Evolutionary conservation across 768 basidiomycete genomes (phyloP), one percentile per base, ranked within the genome.

Genomic region (Mycena galopus): DNA sequence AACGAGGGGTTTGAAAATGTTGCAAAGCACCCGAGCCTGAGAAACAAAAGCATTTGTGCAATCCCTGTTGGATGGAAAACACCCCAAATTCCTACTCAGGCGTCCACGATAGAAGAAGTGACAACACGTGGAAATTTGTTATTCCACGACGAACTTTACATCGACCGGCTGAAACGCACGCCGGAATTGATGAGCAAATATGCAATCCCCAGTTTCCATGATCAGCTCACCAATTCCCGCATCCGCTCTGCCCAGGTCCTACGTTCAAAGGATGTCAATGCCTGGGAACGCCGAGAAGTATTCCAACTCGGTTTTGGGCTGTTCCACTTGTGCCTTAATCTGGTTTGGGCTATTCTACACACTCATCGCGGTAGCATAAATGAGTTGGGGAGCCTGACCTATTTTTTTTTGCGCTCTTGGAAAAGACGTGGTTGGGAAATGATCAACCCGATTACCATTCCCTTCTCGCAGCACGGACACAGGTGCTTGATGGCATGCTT

Each of bases 291-390:
- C 5, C 64, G 79, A 4, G 67, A 78, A n/a, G 19, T 62, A n/a
- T 69, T 79, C 39, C 77, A 78, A 37, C 75, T 81, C 11, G 79
- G 73, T 0, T 77, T 80, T 58, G 79, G 83, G 0, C 70, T 81
- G 0, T 85, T 85, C 57, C 83, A 85, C 65, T 68, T 82, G 0
- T 69, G 73, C 14, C 74, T 84, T 64, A 85, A 84, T 53, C 72
- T 84, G 1, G 75, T 82, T 23, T 83, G 83, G 81, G 77, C 74
- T 0, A 56, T 84, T 14, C 75, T 82, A 0, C 72, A 79, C 16
- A 69, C 65, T n/a, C 82, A 85, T 71, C 73, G 79, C 42, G 83
- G 83, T 2, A 70, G 77, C 0, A 10, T 79, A 2, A 53, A 71
- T 4, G 68, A 82, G 27, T 0, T 68, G 0, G 81, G 53, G 2